Evolutionary conservation across 1,284 basidiomycete genomes (phyloP), one percentile per base, ranked within the genome.

Genomic region (Porogramme epimiltina): DNA sequence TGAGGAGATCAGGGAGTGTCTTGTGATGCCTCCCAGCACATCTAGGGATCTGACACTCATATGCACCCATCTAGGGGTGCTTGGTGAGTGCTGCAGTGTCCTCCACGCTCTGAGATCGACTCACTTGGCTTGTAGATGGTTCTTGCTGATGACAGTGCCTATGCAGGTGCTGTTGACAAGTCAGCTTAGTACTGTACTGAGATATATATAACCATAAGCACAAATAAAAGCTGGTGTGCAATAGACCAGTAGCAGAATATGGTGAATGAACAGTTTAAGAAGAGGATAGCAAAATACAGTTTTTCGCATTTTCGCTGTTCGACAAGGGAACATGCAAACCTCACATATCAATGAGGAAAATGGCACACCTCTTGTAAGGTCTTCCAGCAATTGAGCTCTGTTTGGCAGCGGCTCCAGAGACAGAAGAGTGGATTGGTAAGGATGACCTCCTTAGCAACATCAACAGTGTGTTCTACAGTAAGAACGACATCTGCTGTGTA

Each of bases 361-460:
- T 13, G 13, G 8, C 28, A 31, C 13, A 62, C 62, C 62, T 62
- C 57, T 38, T 57, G 54, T 0, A 64, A 45, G 22, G 60, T 34
- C 24, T 41, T 48, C 60, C 62, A 62, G 51, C 60, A 58, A 34
- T 62, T 62, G 13, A 62, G 47, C 40, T 56, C 39, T n/a, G 45
- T 51, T 38, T 49, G 24, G 38, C 62, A 64, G 2, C 39, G 34
- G 11, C 34, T 33, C 60, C 62, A 64, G n/a, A 58, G 55, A 42
- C 62, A 64, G 3, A 34, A 3, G 10, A 62, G 42, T 25, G 46
- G 50, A 19, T 34, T 42, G 13, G 45, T 19, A n/a, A 50, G 51
- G 3, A 64, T 34, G 1, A 53, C 51, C 24, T 62, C 54, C 33
- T 59, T 56, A 8, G 60, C 60, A 31, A 55, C 26, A 15, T 57